phyloP scores from a whole-genome alignment of 2,329 filamentous ascomycete genomes.

The Penicillium rolfsii region DNA sequence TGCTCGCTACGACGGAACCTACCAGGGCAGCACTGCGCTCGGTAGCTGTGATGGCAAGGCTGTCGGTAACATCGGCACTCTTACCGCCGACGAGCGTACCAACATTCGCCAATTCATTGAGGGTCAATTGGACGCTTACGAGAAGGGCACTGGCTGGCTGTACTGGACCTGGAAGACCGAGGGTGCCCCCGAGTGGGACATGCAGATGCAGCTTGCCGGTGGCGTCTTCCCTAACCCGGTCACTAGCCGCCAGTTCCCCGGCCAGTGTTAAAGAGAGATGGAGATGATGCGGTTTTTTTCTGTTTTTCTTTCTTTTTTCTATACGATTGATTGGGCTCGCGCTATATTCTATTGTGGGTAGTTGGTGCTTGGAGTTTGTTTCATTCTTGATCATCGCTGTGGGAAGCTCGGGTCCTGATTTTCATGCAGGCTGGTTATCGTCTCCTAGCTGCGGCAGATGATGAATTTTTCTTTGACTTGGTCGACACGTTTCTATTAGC shows the following conservation, averaged over 20 bases:
- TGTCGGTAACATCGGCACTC: conserved; percentile 51
- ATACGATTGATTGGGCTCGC: background rate
- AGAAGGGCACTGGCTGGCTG: conserved; percentile 49
- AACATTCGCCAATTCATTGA: conserved; percentile 51
- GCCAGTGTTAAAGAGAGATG: conserved; percentile 33
- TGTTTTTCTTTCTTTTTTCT: background rate
- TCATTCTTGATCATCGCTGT: background rate
- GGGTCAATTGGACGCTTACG: conserved; percentile 51
- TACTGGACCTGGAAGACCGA: conserved; percentile 58
- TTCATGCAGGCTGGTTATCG: conserved; percentile 1
- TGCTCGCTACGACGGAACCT: conserved; percentile 61
- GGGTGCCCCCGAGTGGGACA: conserved; percentile 53
- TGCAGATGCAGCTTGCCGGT: conserved; percentile 47
- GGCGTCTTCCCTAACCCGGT: conserved; percentile 55
- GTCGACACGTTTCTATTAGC: background rate
- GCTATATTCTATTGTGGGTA: background rate
- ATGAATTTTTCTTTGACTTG: background rate
- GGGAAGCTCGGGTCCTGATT: background rate
- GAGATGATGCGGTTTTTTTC: background rate
- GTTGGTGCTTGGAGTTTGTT: background rate
- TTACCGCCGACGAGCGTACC: conserved; percentile 41
- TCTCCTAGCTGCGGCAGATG: conserved; percentile 1
- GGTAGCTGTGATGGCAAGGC: conserved; percentile 60
- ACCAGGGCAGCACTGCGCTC: conserved; percentile 50
- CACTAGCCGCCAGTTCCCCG: conserved; percentile 37